phyloP scores from a whole-genome alignment of 192 early-diverging fungal genomes.

The Gigaspora rosea region DNA sequence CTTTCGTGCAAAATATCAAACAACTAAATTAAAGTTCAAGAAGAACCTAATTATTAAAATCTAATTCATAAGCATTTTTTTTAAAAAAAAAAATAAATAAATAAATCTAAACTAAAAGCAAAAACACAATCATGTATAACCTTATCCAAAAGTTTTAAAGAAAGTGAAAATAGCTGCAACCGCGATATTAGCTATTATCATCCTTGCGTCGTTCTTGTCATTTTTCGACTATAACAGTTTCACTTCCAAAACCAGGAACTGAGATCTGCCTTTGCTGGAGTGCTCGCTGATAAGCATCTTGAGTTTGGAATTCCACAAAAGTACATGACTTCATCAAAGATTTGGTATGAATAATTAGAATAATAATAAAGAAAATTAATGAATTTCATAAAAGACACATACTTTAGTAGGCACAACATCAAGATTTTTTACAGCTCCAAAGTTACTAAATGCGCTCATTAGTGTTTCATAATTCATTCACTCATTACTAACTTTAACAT shows the following conservation, averaged over 20 bases:
- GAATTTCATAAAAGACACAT: neutral
- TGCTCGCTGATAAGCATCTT: conserved; percentile 60
- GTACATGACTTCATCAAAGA: conserved; percentile 52
- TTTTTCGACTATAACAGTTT: conserved; percentile 37
- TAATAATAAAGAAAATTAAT: neutral
- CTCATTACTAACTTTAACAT: conserved; percentile 61
- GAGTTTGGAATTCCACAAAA: conserved; percentile 71
- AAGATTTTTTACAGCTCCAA: conserved; percentile 63
- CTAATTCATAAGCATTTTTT: too few species aligned
- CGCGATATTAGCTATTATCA: neutral
- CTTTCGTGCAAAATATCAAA: too few species aligned
- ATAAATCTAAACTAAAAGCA: too few species aligned
- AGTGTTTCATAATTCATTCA: conserved; percentile 52
- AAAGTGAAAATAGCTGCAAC: too few species aligned
- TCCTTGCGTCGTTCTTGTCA: conserved; percentile 43
- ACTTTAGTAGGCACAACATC: conserved; percentile 46
- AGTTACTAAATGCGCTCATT: conserved; percentile 54
- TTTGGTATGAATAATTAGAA: neutral
- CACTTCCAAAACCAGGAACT: conserved; percentile 39
- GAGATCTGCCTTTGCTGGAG: conserved; percentile 58
- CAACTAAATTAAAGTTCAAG: too few species aligned
- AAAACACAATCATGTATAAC: too few species aligned
- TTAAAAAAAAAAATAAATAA: too few species aligned
- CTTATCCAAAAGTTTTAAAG: too few species aligned
- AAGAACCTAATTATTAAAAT: too few species aligned